Conservation (phyloP, 768 basidiomycete species). For the Russula sp. region DNA sequence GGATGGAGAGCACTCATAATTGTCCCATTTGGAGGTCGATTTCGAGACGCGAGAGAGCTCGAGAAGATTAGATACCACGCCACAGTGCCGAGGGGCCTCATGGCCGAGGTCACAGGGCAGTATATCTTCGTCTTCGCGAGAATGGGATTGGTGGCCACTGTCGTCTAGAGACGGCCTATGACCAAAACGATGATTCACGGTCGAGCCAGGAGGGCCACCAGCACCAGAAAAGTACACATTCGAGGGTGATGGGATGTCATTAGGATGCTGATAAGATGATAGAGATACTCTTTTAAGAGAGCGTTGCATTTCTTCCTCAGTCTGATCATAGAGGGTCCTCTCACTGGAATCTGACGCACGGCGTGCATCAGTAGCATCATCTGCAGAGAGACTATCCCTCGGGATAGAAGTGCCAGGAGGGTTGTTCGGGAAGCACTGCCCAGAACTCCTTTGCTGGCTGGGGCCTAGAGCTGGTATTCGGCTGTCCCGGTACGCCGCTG, state of each 20-base stretch:
- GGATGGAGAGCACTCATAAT: background rate
- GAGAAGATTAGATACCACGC: slow-evolving; percentile 13
- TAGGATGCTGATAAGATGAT: slow-evolving; percentile 15
- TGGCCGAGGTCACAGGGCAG: background rate
- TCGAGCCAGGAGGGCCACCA: background rate
- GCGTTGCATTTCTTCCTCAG: slow-evolving; percentile 10
- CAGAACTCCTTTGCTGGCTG: background rate
- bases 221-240: background rate
- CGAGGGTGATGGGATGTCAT: slow-evolving; percentile 2
- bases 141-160: background rate
- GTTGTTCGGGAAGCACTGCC: background rate
- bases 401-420: background rate
- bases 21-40: background rate
- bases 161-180: background rate
- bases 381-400: background rate
- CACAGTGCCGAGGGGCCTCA: background rate
- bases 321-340: slow-evolving; percentile 6
- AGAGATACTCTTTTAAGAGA: slow-evolving; percentile 11
- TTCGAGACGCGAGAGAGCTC: slow-evolving; percentile 10
- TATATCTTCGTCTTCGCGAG: background rate
- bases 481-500: background rate
- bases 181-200: background rate
- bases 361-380: background rate
- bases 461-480: background rate
- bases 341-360: slow-evolving; percentile 14